Conservation (phyloP, 2,329 filamentous ascomycete genomes). For the Diaporthe australafricana region DNA sequence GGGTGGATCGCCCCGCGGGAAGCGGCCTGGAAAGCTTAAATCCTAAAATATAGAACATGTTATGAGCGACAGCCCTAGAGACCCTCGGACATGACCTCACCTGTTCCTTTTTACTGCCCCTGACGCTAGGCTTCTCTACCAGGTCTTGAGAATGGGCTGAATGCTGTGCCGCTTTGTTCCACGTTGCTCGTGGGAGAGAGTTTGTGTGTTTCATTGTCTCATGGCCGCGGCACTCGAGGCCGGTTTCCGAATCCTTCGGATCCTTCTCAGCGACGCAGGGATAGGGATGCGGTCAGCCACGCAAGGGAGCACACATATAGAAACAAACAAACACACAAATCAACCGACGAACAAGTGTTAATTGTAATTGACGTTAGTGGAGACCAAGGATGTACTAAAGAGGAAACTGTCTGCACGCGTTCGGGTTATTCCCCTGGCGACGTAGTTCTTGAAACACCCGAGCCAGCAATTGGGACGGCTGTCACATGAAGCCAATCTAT, state of each 20-base stretch:
- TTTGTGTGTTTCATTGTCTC: background rate
- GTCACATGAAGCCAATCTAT: background rate
- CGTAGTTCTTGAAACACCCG: slow-evolving; percentile 18
- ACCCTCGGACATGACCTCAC: background rate
- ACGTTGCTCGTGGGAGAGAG: background rate
- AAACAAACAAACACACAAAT: background rate
- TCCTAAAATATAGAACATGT: background rate
- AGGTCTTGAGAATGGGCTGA: background rate
- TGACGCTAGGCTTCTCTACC: too few species aligned
- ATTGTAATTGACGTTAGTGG: background rate
- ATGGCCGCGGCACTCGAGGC: slow-evolving; percentile 16
- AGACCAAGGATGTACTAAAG: background rate
- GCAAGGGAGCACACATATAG: background rate
- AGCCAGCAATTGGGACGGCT: background rate
- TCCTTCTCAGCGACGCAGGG: background rate
- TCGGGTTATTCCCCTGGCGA: background rate
- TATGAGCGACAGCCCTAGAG: background rate
- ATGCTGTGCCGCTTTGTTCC: slow-evolving; percentile 6
- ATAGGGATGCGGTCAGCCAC: background rate
- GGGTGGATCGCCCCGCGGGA: too few species aligned
- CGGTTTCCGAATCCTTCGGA: background rate
- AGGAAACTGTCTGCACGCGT: background rate
- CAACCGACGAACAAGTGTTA: background rate
- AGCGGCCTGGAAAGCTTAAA: background rate
- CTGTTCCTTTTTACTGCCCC: background rate